Conservation (phyloP, 306 rosid species). For the Chamaecrista fasciculata region DNA sequence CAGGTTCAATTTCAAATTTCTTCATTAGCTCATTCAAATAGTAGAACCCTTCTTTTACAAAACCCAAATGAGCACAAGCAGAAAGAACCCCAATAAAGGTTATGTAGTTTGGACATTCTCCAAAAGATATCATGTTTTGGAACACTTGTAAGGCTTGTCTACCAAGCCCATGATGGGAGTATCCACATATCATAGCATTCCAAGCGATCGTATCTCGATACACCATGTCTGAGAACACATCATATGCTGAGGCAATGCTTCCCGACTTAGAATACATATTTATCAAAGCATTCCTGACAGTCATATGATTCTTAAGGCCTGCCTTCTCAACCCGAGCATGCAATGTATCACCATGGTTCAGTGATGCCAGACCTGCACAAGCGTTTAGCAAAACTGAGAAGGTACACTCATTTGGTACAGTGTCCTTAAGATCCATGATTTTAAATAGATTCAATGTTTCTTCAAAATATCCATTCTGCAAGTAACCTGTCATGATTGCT, state of each 20-base stretch:
- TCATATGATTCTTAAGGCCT: slow-evolving; percentile 50
- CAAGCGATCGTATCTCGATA: slow-evolving; percentile 47
- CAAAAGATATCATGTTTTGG: slow-evolving; percentile 44
- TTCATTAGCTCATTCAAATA: slow-evolving; percentile 52
- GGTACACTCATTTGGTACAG: slow-evolving; percentile 53
- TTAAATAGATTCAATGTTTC: slow-evolving; percentile 48
- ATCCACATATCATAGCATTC: slow-evolving; percentile 69
- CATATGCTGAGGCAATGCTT: slow-evolving; percentile 52
- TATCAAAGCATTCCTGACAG: slow-evolving; percentile 57
- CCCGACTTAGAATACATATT: slow-evolving; percentile 75
- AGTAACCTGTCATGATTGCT: slow-evolving; percentile 54
- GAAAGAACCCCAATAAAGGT: slow-evolving; percentile 61
- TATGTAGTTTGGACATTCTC: slow-evolving; percentile 47
- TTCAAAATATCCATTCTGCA: slow-evolving; percentile 57
- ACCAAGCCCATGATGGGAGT: slow-evolving; percentile 68
- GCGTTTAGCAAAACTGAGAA: slow-evolving; percentile 58
- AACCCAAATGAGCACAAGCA: slow-evolving; percentile 57
- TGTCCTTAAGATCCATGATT: slow-evolving; percentile 45
- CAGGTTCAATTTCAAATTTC: slow-evolving; percentile 50
- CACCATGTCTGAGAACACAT: slow-evolving; percentile 40
- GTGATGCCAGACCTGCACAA: slow-evolving; percentile 52
- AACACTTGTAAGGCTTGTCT: slow-evolving; percentile 58
- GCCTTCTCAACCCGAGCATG: slow-evolving; percentile 51
- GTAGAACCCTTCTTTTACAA: slow-evolving; percentile 54
- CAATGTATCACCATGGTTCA: slow-evolving; percentile 53